phyloP scores from a whole-genome alignment of 2,329 filamentous ascomycete species.

The Claviceps humidiphila region DNA sequence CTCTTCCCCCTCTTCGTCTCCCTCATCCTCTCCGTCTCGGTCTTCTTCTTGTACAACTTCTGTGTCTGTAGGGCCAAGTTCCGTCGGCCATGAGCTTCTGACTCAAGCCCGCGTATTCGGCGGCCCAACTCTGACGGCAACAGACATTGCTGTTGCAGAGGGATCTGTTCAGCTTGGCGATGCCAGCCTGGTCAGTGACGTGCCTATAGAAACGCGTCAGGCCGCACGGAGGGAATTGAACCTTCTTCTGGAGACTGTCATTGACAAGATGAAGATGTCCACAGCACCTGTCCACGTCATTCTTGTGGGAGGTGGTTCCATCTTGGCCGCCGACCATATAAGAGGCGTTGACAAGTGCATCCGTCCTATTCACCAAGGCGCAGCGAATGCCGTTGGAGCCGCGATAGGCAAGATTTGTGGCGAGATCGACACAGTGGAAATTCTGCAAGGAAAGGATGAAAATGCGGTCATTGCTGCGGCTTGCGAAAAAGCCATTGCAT shows the following conservation, averaged over 20 bases:
- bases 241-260: conserved; percentile 33
- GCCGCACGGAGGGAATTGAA: conserved; percentile 24
- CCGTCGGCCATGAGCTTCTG: conserved; percentile 38
- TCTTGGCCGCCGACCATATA: conserved; percentile 34
- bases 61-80: conserved; percentile 40
- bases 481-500: conserved; percentile 19
- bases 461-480: conserved; percentile 26
- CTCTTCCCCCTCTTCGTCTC: too few relatives aligned
- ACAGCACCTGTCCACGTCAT: conserved; percentile 37
- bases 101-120: conserved; percentile 38
- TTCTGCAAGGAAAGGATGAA: conserved; percentile 25
- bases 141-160: conserved; percentile 33
- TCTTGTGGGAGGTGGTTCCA: conserved; percentile 43
- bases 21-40: background rate
- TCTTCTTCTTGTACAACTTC: conserved; percentile 13
- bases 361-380: conserved; percentile 37
- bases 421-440: conserved; percentile 38
- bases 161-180: conserved; percentile 20
- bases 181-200: conserved; percentile 13
- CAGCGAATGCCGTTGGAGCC: conserved; percentile 47
- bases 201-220: conserved; percentile 12
- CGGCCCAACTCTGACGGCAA: conserved; percentile 37
- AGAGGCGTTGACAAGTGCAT: conserved; percentile 36
- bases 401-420: conserved; percentile 43
- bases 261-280: conserved; percentile 45